Conservation (phyloP, 345 rosid genomes). For the Luvunga scandens region DNA sequence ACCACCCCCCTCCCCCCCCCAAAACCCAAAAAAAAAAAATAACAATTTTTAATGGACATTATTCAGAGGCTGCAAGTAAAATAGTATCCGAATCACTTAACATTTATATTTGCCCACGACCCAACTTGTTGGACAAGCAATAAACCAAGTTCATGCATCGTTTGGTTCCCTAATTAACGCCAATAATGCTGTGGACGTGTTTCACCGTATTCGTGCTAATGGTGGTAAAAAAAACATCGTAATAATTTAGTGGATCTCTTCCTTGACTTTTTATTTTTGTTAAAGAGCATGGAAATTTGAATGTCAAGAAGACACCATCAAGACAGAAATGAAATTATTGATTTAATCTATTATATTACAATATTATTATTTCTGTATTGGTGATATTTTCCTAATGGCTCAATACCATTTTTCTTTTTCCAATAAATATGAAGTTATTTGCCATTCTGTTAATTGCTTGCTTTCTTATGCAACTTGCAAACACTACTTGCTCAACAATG, state of each 20-base stretch:
- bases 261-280: not conserved
- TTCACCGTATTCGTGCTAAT: not conserved
- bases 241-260: not conserved
- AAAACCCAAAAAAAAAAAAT: too few species aligned
- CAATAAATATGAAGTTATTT: not conserved
- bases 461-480: not conserved
- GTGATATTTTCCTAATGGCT: too few species aligned
- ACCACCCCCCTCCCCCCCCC: too few species aligned
- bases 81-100: not conserved
- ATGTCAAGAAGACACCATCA: too few species aligned
- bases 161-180: not conserved
- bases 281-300: too few species aligned
- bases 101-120: not conserved
- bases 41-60: not conserved
- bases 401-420: not conserved
- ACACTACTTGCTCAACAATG: conserved; percentile 2
- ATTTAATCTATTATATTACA: too few species aligned
- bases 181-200: not conserved
- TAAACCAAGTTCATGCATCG: not conserved
- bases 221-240: not conserved
- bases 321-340: too few species aligned
- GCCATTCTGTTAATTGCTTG: not conserved
- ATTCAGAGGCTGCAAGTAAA: not conserved
- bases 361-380: too few species aligned
- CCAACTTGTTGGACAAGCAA: conserved; percentile 13